phyloP scores from a whole-genome alignment of 495 filamentous ascomycete species.

The Penicillium canariense region DNA sequence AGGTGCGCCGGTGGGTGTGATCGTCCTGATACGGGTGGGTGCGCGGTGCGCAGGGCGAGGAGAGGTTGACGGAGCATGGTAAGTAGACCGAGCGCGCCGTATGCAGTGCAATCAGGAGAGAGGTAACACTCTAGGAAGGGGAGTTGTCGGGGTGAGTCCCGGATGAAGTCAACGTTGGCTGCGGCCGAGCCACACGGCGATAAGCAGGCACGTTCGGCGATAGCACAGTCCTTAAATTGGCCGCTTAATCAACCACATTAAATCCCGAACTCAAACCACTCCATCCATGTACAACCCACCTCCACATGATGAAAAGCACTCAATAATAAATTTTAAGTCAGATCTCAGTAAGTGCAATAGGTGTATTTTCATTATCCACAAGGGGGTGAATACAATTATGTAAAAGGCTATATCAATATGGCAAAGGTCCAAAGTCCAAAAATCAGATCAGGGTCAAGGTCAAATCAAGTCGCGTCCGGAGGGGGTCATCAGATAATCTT shows the following conservation, averaged over 20 bases:
- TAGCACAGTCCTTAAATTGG: not conserved
- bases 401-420: conserved; percentile 8
- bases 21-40: not conserved
- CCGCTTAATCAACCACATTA: not conserved
- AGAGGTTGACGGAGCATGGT: conserved; percentile 8
- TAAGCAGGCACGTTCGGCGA: conserved; percentile 14
- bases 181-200: conserved; percentile 10
- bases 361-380: conserved; percentile 16
- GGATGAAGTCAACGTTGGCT: not conserved
- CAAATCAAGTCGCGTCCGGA: not conserved
- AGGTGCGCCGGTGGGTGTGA: not conserved
- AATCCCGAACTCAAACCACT: no score
- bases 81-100: not conserved
- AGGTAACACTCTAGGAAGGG: not conserved
- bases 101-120: not conserved
- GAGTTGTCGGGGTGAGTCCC: not conserved
- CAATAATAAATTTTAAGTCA: not conserved
- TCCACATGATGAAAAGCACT: not conserved
- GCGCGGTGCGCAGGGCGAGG: conserved; percentile 6
- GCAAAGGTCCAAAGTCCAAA: not conserved
- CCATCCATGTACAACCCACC: not conserved
- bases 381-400: conserved; percentile 12
- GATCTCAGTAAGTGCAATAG: not conserved
- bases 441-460: conserved; percentile 4
- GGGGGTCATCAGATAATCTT: conserved; percentile 7